Percentiles rank a stretch among this genome's conserved stretches.
Conservation (phyloP, 805 yeast species). For the Teunomyces barrocoloradensis region DNA sequence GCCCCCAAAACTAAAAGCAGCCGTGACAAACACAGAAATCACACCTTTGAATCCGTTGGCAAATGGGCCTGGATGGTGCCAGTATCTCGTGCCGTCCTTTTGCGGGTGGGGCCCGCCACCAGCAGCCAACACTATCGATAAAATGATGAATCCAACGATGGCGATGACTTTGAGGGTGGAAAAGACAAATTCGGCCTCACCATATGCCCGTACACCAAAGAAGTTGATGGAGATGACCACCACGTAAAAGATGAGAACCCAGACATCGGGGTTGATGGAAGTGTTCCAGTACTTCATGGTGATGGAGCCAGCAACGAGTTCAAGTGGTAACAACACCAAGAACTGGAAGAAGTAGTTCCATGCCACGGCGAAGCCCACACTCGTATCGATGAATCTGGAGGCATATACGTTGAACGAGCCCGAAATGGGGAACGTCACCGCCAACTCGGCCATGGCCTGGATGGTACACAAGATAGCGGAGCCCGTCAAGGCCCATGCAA, state of each 20-base stretch:
- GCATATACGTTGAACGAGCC: conserved; percentile 53
- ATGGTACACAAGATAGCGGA: conserved; percentile 23
- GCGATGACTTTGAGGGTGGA: conserved; percentile 48
- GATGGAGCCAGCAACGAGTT: conserved; percentile 58
- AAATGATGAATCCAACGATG: conserved; percentile 46
- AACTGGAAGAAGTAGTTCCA: conserved; percentile 55
- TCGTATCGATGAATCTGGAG: conserved; percentile 53
- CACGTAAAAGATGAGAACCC: conserved; percentile 55
- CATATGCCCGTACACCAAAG: conserved; percentile 53
- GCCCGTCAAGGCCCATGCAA: conserved; percentile 27
- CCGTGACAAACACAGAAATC: conserved; percentile 38
- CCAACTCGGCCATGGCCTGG: conserved; percentile 49
- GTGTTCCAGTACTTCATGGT: conserved; percentile 57
- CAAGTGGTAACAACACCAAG: conserved; percentile 57
- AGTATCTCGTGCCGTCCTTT: conserved; percentile 49
- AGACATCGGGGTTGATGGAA: conserved; percentile 54
- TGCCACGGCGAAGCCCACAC: conserved; percentile 54
- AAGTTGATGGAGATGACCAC: conserved; percentile 48
- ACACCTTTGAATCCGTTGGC: conserved; percentile 46
- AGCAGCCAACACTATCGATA: conserved; percentile 46
- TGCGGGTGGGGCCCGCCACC: conserved; percentile 55
- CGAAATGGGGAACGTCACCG: conserved; percentile 52
- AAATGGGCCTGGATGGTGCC: conserved; percentile 56
- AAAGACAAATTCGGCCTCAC: conserved; percentile 55
- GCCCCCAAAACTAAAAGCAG: conserved; percentile 42